Percentiles rank a stretch among this genome's conserved stretches.
Evolutionary conservation across 148 eudicot species (phyloP).

Genomic region (Cornus florida): DNA sequence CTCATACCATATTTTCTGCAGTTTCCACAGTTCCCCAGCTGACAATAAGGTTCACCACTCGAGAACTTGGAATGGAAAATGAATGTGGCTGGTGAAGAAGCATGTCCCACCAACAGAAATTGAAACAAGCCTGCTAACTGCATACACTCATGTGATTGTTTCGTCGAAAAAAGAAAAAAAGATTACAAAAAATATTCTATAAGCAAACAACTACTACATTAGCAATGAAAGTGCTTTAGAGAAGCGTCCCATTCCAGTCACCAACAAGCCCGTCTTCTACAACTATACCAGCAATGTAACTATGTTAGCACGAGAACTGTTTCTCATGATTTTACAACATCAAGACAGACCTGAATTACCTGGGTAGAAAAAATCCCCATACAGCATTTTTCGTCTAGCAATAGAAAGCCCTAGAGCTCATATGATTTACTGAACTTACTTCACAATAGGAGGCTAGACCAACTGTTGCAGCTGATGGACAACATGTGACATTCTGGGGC

Average conservation of each 20-base stretch:
- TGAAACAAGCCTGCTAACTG: not conserved
- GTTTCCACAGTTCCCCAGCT: too few species aligned
- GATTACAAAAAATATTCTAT: too few species aligned
- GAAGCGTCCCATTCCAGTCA: not conserved
- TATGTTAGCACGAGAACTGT: not conserved
- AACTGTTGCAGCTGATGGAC: constrained; percentile 93
- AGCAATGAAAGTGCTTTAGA: not conserved
- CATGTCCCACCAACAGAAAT: too few species aligned
- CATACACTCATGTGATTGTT: too few species aligned
- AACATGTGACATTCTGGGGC: constrained; percentile 95
- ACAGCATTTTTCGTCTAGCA: not conserved
- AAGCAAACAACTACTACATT: not conserved
- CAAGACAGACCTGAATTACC: not conserved
- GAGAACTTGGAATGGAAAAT: too few species aligned
- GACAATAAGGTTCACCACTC: too few species aligned
- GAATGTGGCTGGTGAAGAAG: too few species aligned
- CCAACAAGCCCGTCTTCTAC: not conserved
- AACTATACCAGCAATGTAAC: not conserved
- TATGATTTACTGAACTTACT: constrained; percentile 25
- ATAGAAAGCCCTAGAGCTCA: not conserved
- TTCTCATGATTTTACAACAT: not conserved
- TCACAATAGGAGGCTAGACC: constrained; percentile 38
- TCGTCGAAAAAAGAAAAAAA: too few species aligned
- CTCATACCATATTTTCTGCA: too few species aligned
- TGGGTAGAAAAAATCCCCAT: not conserved